Percentiles rank a stretch among this genome's conserved stretches.
Conservation (phyloP, 192 early-diverging fungal species). For the Backusella luteola region DNA sequence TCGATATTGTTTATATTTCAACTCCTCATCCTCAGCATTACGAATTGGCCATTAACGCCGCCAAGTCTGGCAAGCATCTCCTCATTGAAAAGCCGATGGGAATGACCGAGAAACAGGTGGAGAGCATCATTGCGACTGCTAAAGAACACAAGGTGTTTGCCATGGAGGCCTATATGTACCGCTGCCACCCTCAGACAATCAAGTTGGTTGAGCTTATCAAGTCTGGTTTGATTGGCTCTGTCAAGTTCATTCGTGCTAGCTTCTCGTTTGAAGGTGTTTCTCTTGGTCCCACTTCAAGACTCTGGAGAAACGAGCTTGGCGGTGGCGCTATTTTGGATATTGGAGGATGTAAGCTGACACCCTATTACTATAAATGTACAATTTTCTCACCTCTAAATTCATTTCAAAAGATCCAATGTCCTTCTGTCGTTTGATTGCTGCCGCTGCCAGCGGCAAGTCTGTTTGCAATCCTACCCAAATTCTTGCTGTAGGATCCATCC, state of each 20-base stretch:
- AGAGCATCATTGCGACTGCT: conserved; percentile 23
- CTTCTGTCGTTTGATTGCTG: conserved; percentile 32
- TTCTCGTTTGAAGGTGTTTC: conserved; percentile 30
- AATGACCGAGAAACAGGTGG: conserved; percentile 30
- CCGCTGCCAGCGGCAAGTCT: neutral
- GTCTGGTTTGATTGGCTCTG: conserved; percentile 23
- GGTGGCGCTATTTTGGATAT: conserved; percentile 38
- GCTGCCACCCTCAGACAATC: conserved; percentile 36
- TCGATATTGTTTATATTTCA: conserved; percentile 68
- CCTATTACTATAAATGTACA: neutral
- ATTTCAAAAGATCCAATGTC: conserved; percentile 29
- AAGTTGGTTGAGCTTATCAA: conserved; percentile 18
- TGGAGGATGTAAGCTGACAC: conserved; percentile 34
- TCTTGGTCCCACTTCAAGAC: conserved; percentile 18
- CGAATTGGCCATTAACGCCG: conserved; percentile 43
- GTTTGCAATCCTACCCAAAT: conserved; percentile 20
- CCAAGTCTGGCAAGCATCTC: conserved; percentile 62
- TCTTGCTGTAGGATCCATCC: conserved; percentile 23
- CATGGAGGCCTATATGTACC: conserved; percentile 43
- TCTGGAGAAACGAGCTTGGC: conserved; percentile 36
- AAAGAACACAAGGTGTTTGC: conserved; percentile 24
- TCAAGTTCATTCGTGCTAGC: conserved; percentile 31
- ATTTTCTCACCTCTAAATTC: neutral
- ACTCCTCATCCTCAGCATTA: conserved; percentile 66
- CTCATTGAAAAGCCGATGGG: conserved; percentile 44